These are phyloP conservation scores for Leptographium lundbergii DNA, from an alignment of 2,329 filamentous ascomycete genomes.

Conservation along the genomic window DNA sequence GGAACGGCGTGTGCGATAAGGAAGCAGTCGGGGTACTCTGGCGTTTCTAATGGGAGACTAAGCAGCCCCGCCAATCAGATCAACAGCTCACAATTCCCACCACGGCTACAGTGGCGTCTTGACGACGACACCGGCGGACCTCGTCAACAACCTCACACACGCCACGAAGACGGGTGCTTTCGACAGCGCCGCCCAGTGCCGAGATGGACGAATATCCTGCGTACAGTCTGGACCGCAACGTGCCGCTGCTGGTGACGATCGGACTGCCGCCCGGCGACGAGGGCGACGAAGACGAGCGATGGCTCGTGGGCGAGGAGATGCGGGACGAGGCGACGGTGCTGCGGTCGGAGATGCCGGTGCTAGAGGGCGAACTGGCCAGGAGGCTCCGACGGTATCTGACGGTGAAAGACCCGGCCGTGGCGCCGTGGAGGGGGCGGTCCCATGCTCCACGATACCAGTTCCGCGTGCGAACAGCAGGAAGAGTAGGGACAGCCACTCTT, in stretches of 20 bases:
- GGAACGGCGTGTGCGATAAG: not conserved
- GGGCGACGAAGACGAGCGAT: constrained; percentile 17
- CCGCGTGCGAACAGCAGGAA: constrained; percentile 60
- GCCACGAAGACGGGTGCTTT: not conserved
- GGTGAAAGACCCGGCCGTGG: constrained; percentile 48
- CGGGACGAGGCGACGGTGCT: constrained; percentile 49
- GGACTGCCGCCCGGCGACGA: constrained; percentile 43
- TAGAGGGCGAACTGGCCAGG: constrained; percentile 53
- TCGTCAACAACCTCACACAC: not conserved
- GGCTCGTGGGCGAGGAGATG: constrained; percentile 35
- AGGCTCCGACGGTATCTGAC: constrained; percentile 54
- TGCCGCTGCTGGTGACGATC: constrained; percentile 72
- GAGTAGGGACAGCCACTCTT: constrained; percentile 46
- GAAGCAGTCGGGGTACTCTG: too few species aligned
- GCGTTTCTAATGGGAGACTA: not conserved
- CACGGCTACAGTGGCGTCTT: not conserved
- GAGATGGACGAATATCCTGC: constrained; percentile 67
- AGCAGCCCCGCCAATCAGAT: constrained; percentile 1
- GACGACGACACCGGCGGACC: not conserved
- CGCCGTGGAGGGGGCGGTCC: constrained; percentile 55
- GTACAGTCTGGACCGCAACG: constrained; percentile 74
- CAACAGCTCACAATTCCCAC: not conserved
- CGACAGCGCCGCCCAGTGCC: not conserved
- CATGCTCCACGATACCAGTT: constrained; percentile 44
- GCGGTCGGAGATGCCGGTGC: constrained; percentile 55